These are phyloP conservation scores for Starmera dryadoides DNA, from an alignment of 805 yeast genomes.

Conservation along the genomic window DNA sequence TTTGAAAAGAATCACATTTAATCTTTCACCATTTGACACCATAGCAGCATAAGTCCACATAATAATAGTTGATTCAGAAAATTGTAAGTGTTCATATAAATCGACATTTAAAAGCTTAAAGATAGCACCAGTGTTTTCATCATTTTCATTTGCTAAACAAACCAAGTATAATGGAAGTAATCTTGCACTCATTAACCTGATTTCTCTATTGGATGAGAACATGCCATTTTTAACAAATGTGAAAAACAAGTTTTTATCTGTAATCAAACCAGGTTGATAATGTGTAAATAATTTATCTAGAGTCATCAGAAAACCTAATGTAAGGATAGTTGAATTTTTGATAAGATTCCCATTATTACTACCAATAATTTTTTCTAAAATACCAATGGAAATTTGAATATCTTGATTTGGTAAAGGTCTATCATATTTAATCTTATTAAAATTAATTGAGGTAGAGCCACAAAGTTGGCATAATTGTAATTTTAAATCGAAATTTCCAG, in stretches of 20 bases:
- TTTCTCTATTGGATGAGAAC: constrained; percentile 40
- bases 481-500: background rate
- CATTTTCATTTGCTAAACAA: constrained; percentile 31
- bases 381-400: background rate
- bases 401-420: background rate
- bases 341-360: background rate
- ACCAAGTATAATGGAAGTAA: constrained; percentile 44
- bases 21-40: constrained; percentile 57
- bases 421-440: background rate
- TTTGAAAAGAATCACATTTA: constrained; percentile 58
- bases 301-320: constrained; percentile 34
- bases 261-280: constrained; percentile 39
- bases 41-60: constrained; percentile 62
- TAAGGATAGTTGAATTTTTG: background rate
- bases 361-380: background rate
- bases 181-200: constrained; percentile 45
- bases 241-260: constrained; percentile 24
- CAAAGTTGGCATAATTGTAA: background rate
- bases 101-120: constrained; percentile 36
- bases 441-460: background rate
- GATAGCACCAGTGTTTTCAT: constrained; percentile 37
- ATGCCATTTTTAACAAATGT: constrained; percentile 34
- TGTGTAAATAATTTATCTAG: constrained; percentile 45
- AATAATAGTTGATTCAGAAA: constrained; percentile 53
- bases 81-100: constrained; percentile 26